phyloP scores from a whole-genome alignment of 78 protist species.

The Isochrysis galbana region DNA sequence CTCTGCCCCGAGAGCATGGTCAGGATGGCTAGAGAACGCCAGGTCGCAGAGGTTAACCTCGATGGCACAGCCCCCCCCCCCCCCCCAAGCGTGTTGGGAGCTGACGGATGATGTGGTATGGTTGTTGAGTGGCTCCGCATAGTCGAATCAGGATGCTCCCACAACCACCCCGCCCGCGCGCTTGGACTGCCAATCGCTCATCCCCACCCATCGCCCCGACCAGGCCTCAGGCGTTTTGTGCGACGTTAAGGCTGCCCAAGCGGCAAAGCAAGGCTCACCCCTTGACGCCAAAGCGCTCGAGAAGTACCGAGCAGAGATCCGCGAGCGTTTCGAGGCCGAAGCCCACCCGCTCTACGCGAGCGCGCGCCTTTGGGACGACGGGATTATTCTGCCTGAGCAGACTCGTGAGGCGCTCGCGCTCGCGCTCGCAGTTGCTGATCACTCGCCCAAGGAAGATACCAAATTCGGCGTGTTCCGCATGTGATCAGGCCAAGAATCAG shows the following conservation, averaged over 20 bases:
- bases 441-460: slow-evolving; percentile 66
- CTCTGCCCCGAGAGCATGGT: no score
- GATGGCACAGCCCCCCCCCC: no score
- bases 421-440: slow-evolving; percentile 68
- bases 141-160: no score
- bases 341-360: slow-evolving; percentile 83
- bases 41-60: no score
- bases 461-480: slow-evolving; percentile 85
- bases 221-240: slow-evolving; percentile 83
- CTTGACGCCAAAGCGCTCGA: background rate
- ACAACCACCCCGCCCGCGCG: slow-evolving; percentile 11
- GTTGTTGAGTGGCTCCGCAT: no score
- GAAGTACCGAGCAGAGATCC: background rate
- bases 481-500: no score
- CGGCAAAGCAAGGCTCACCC: background rate
- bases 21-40: no score
- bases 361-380: slow-evolving; percentile 94
- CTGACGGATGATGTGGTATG: no score
- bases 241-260: background rate
- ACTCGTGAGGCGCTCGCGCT: slow-evolving; percentile 73
- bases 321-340: slow-evolving; percentile 81
- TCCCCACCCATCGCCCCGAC: slow-evolving; percentile 95
- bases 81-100: no score
- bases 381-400: slow-evolving; percentile 86
- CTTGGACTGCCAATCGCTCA: slow-evolving; percentile 30